Percentiles rank a stretch among this genome's conserved stretches.
These are phyloP conservation scores for Salvia hispanica DNA, from an alignment of 257 asterid species.

Conservation along the genomic window DNA sequence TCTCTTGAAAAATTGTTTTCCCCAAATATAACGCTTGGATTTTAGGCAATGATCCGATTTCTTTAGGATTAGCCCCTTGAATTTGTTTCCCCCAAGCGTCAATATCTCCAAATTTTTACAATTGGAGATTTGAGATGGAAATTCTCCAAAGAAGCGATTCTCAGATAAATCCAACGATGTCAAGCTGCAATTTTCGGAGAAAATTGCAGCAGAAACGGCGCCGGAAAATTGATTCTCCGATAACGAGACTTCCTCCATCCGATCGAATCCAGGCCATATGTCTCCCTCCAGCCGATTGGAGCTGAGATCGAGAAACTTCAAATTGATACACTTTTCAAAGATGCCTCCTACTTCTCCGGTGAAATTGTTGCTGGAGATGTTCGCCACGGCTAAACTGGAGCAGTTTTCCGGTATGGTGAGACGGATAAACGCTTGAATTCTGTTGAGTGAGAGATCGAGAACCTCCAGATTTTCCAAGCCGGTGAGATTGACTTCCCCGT, in stretches of 20 bases:
- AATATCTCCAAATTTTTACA: constrained; percentile 52
- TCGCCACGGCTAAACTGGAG: constrained; percentile 51
- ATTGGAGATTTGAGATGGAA: constrained; percentile 61
- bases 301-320: constrained; percentile 74
- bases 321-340: constrained; percentile 50
- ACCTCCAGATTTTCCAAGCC: constrained; percentile 56
- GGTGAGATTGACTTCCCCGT: constrained; percentile 58
- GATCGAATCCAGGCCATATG: constrained; percentile 62
- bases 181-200: constrained; percentile 59
- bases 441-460: constrained; percentile 73
- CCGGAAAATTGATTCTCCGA: constrained; percentile 60
- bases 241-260: constrained; percentile 55
- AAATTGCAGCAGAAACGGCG: constrained; percentile 33
- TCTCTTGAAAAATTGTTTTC: constrained; percentile 67
- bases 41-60: constrained; percentile 57
- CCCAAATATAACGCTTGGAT: constrained; percentile 67
- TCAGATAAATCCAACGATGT: constrained; percentile 63
- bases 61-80: constrained; percentile 63
- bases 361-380: constrained; percentile 61
- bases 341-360: constrained; percentile 60
- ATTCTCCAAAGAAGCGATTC: constrained; percentile 54
- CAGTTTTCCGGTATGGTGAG: constrained; percentile 53
- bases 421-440: constrained; percentile 49
- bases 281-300: constrained; percentile 58
- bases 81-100: constrained; percentile 58